Evolutionary conservation across 768 basidiomycete genomes (phyloP).

Genomic region (Lactarius trivialis): DNA sequence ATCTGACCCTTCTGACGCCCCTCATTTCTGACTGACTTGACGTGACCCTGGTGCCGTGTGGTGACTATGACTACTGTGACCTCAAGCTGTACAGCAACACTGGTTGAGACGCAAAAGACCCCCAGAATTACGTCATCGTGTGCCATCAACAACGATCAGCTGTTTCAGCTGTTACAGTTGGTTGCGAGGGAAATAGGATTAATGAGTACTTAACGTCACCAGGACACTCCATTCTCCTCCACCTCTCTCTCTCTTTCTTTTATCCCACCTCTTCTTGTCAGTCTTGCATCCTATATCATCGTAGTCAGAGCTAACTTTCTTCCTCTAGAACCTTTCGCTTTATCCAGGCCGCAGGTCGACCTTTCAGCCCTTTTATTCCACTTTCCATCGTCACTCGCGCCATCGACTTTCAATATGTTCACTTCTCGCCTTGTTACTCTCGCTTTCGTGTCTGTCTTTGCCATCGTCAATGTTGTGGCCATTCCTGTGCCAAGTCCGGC

Average conservation of each 20-base stretch:
- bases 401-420: slow-evolving; percentile 39
- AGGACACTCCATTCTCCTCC: slow-evolving; percentile 22
- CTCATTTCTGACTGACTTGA: too few species aligned
- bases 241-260: neutral
- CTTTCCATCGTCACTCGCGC: slow-evolving; percentile 22
- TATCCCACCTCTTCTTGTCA: neutral
- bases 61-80: too few species aligned
- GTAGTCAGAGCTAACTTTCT: neutral
- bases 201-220: neutral
- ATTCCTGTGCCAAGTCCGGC: slow-evolving; percentile 41
- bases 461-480: slow-evolving; percentile 38
- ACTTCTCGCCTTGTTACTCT: slow-evolving; percentile 35
- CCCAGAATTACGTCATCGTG: neutral
- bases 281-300: neutral
- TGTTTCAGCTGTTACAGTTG: too few species aligned
- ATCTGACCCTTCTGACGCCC: too few species aligned
- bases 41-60: too few species aligned
- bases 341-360: slow-evolving; percentile 32
- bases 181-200: slow-evolving; percentile 12
- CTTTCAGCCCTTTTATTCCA: slow-evolving; percentile 24
- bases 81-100: too few species aligned
- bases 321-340: slow-evolving; percentile 20
- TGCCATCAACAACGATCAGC: too few species aligned
- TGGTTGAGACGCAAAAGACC: too few species aligned
- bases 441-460: slow-evolving; percentile 37